Evolutionary conservation across 805 yeast species (phyloP).

Genomic region (Nakazawaea ishiwadae): DNA sequence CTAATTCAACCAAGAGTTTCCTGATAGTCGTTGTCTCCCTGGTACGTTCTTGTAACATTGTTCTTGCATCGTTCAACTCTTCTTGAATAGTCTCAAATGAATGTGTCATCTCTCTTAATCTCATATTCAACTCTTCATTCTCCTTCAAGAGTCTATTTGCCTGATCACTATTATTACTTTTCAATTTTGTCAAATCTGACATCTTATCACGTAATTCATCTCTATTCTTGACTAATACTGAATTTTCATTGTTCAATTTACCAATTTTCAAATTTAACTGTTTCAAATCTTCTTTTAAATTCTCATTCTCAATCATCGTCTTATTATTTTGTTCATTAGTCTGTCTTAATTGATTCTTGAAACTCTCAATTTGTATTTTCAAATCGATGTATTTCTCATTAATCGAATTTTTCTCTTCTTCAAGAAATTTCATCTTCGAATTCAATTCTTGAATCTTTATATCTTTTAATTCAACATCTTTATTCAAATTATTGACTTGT

Average conservation of each 20-base stretch:
- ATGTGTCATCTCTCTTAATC: constrained; percentile 58
- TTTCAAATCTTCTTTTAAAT: constrained; percentile 24
- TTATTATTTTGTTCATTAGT: constrained; percentile 35
- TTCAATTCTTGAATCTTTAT: constrained; percentile 33
- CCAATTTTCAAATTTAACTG: constrained; percentile 32
- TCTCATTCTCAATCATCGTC: constrained; percentile 38
- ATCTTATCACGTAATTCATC: constrained; percentile 35
- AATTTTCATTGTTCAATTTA: constrained; percentile 39
- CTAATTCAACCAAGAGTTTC: constrained; percentile 61
- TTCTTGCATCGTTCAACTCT: constrained; percentile 72
- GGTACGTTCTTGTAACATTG: constrained; percentile 71
- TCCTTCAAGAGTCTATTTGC: constrained; percentile 54
- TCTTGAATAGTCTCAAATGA: constrained; percentile 69
- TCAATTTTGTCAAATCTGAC: constrained; percentile 28
- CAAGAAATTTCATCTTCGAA: constrained; percentile 29
- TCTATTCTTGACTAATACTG: constrained; percentile 31
- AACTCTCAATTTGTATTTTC: constrained; percentile 35
- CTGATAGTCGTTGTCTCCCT: constrained; percentile 75
- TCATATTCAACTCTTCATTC: constrained; percentile 65
- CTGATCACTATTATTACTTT: constrained; percentile 28
- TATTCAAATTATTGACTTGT: constrained; percentile 20
- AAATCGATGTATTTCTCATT: constrained; percentile 34
- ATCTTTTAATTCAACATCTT: constrained; percentile 27
- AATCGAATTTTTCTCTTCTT: constrained; percentile 34
- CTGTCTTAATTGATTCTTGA: constrained; percentile 29